Conservation (phyloP, 352 stramenopile species). For the Globisporangium nunn region DNA sequence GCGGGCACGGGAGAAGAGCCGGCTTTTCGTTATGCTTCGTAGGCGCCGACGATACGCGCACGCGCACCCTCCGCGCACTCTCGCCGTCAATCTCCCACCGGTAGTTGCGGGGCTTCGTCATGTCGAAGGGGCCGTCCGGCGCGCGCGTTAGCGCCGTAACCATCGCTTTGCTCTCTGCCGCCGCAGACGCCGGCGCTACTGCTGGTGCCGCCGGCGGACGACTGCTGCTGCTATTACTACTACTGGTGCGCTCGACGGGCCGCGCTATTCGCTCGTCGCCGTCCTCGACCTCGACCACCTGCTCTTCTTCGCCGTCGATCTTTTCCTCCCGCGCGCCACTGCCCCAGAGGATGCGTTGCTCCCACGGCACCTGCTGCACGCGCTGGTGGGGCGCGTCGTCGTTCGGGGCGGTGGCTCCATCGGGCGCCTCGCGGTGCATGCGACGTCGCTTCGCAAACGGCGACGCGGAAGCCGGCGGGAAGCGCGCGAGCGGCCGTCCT, state of each 20-base stretch:
- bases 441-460: not conserved
- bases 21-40: no score
- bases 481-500: not conserved
- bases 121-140: conserved; percentile 40
- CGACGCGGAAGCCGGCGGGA: not conserved
- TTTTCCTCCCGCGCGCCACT: conserved; percentile 13
- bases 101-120: conserved; percentile 67
- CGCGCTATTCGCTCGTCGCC: not conserved
- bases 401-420: conserved; percentile 21
- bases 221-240: not conserved
- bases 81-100: conserved; percentile 55
- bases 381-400: conserved; percentile 39
- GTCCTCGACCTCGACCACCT: conserved; percentile 9
- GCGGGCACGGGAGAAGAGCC: conserved; percentile 18
- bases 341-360: conserved; percentile 76
- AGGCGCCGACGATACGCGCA: not conserved
- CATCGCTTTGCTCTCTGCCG: not conserved
- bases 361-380: conserved; percentile 75
- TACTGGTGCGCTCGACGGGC: not conserved
- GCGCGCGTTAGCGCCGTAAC: not conserved
- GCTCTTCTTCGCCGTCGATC: not conserved
- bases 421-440: conserved; percentile 16
- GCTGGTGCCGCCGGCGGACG: not conserved
- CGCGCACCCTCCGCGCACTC: not conserved
- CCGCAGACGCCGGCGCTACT: not conserved